Evolutionary conservation across 768 basidiomycete species (phyloP).

Genomic region (Dictyophora rubrovolvata): DNA sequence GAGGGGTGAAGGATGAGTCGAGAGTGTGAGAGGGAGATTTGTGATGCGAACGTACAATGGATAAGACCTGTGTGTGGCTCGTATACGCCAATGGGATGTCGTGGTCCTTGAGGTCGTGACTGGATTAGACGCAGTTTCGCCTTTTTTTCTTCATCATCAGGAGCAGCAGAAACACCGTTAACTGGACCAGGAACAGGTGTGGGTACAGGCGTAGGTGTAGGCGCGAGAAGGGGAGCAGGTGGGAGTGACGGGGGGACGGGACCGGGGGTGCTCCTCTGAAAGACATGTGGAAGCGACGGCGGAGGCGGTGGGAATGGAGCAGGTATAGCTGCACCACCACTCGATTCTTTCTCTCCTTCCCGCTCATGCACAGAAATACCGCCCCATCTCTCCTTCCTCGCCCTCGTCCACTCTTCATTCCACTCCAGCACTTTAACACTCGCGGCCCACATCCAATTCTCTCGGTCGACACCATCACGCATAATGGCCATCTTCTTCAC

Average conservation of each 20-base stretch:
- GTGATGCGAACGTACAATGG: constrained; percentile 43
- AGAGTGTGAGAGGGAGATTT: constrained; percentile 3
- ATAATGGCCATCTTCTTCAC: constrained; percentile 72
- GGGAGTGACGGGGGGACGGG: no score
- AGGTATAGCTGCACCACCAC: no score
- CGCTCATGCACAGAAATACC: neutral
- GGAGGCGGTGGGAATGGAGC: no score
- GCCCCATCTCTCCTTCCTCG: constrained; percentile 40
- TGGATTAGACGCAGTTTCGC: constrained; percentile 18
- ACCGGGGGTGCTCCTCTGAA: no score
- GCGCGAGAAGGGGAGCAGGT: no score
- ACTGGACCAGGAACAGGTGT: no score
- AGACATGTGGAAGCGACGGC: no score
- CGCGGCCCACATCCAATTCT: constrained; percentile 88
- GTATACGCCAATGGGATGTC: constrained; percentile 54
- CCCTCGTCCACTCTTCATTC: constrained; percentile 52
- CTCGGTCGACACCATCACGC: constrained; percentile 72
- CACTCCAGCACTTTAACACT: constrained; percentile 56
- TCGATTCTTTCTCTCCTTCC: no score
- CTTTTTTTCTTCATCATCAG: constrained; percentile 12
- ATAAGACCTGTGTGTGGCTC: constrained; percentile 74
- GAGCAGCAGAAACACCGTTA: neutral
- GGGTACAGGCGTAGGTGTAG: no score
- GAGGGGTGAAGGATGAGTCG: constrained; percentile 4
- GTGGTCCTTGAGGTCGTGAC: constrained; percentile 7